These are phyloP conservation scores for Oenanthe javanica DNA, from an alignment of 140 eudicot species.

Conservation along the genomic window DNA sequence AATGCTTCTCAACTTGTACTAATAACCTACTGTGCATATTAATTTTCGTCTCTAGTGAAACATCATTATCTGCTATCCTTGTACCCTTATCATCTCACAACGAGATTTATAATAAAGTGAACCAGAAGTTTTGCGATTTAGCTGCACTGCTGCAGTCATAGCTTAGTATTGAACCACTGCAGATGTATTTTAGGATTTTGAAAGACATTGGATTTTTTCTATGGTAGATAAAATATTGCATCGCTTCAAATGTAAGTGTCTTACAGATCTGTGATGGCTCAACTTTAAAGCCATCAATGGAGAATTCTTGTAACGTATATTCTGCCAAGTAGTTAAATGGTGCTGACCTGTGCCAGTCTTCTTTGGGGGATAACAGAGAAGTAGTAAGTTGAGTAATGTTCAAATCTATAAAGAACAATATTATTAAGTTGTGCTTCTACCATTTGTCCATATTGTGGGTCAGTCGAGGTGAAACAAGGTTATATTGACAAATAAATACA, in stretches of 20 bases:
- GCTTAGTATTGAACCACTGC: not conserved
- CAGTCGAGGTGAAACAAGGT: not conserved
- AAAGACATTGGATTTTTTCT: not conserved
- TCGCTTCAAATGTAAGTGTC: not conserved
- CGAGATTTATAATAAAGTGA: not conserved
- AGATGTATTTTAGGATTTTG: not conserved
- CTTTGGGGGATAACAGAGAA: not conserved
- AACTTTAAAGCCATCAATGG: not conserved
- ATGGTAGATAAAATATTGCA: not conserved
- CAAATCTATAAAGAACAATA: not conserved
- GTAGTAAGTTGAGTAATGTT: not conserved
- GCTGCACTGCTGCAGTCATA: not conserved
- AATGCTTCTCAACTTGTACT: slow-evolving; percentile 13
- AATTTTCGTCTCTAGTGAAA: not conserved
- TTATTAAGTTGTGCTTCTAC: not conserved
- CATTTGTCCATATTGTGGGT: not conserved
- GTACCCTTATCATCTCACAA: not conserved
- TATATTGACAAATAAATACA: not conserved
- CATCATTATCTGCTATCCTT: not conserved
- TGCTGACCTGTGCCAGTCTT: not conserved
- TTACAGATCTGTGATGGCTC: not conserved
- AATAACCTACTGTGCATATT: not conserved
- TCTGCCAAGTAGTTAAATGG: not conserved
- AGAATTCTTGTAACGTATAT: not conserved
- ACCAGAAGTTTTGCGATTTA: not conserved